Evolutionary conservation across 306 rosid species (phyloP), one percentile per base, ranked within the genome.

Genomic region (Crataegus laevigata): DNA sequence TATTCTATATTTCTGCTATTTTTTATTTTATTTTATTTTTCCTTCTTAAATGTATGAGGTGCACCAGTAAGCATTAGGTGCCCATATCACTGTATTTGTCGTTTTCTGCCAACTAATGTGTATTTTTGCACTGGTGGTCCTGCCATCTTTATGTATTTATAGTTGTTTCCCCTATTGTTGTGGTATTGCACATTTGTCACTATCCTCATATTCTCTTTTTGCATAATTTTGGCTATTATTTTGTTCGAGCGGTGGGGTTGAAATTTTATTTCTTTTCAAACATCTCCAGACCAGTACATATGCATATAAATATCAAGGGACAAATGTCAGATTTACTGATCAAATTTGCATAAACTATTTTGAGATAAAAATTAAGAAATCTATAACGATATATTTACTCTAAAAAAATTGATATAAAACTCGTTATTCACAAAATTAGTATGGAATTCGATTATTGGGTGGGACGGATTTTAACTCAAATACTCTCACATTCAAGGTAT

Each of bases 81-180:
- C 80, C 82, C 79, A 68, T 78, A 78, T 83, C 85, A 72, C 81
- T 75, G 52, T 74, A 62, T 75, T 77, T 71, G 89, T 82, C 81
- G 36, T 72, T 57, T 86, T 77, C 69, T 80, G 65, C 87, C 45
- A 85, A 67, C 81, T 25, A 77, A 24, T 71, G 8, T 42, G 25
- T 17, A 38, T 55, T 24, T 74, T 81, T 83, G 78, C 82, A 68
- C 59, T 22, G 22, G 75, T 38, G 59, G 66, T 26, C 85, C 84
- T 59, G 18, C 26, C 21, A 22, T 69, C 51, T 50, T 78, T 30
- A 25, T 68, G 29, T 80, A 72, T 78, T 83, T 83, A 6, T 24
- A 67, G 69, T 76, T 70, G 34, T 50, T 30, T 17, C 30, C 61
- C 82, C 38, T 3, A 29, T 38, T 52, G 8, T 65, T 54, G 17